Conservation (phyloP, 1,139 yeast genomes). For the Saccharomyces hybrid region DNA sequence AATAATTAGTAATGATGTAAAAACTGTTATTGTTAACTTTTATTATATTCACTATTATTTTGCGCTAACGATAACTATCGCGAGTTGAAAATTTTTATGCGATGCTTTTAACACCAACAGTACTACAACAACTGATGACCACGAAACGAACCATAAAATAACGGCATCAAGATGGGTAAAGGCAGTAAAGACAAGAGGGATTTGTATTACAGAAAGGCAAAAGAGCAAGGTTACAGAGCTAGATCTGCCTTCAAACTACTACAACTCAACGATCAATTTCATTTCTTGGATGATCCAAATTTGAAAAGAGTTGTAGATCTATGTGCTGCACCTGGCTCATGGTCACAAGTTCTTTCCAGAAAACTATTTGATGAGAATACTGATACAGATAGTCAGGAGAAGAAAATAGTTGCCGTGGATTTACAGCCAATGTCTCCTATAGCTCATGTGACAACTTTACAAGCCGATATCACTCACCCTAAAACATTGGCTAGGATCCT, state of each 20-base stretch:
- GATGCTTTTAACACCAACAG: not conserved
- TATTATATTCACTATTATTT: not conserved
- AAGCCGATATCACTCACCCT: slow-evolving; percentile 97
- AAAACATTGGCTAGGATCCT: slow-evolving; percentile 68
- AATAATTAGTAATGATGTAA: no score
- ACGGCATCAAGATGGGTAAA: slow-evolving; percentile 60
- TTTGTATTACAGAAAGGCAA: slow-evolving; percentile 81
- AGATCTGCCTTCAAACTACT: slow-evolving; percentile 89
- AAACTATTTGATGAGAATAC: slow-evolving; percentile 41
- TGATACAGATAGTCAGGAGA: slow-evolving; percentile 33
- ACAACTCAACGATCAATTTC: slow-evolving; percentile 84
- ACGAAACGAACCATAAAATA: not conserved
- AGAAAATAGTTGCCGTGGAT: slow-evolving; percentile 88
- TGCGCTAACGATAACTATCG: not conserved
- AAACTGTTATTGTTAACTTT: no score
- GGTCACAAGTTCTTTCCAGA: slow-evolving; percentile 92
- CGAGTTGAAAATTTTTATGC: not conserved
- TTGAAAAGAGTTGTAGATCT: slow-evolving; percentile 83
- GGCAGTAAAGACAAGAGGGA: slow-evolving; percentile 94
- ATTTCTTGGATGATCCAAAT: slow-evolving; percentile 53
- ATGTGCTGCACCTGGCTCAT: slow-evolving; percentile 98
- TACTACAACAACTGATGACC: not conserved
- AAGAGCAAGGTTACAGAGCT: slow-evolving; percentile 97
- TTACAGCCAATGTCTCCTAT: slow-evolving; percentile 97
- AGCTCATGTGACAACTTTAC: slow-evolving; percentile 76